Evolutionary conservation across 2,329 filamentous ascomycete species (phyloP).

Genomic region (Mycosphaerella sp.): DNA sequence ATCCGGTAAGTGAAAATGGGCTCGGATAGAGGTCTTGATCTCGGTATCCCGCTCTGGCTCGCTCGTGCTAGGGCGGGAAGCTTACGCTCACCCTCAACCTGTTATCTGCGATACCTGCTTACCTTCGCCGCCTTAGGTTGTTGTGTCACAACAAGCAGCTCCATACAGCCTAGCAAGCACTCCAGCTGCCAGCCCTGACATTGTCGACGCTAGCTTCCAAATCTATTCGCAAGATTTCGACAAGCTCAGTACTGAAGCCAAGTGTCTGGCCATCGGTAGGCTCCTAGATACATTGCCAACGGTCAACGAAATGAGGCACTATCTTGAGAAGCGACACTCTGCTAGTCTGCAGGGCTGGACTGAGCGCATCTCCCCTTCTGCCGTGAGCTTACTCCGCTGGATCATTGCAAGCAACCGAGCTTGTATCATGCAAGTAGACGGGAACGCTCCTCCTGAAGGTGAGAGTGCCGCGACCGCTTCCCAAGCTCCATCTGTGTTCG

Average conservation of each 20-base stretch:
- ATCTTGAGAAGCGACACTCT: slow-evolving; percentile 32
- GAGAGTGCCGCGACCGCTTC: slow-evolving; percentile 3
- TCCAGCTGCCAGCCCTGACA: slow-evolving; percentile 21
- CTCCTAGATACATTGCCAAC: slow-evolving; percentile 56
- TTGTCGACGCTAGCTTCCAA: slow-evolving; percentile 33
- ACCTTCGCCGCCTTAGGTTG: not conserved
- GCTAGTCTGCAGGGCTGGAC: slow-evolving; percentile 48
- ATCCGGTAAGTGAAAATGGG: slow-evolving; percentile 12
- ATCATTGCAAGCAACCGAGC: slow-evolving; percentile 85
- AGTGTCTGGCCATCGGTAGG: slow-evolving; percentile 46
- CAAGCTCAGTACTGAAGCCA: slow-evolving; percentile 41
- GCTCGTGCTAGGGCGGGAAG: too few species aligned
- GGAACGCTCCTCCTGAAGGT: slow-evolving; percentile 8
- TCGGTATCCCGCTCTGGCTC: too few species aligned
- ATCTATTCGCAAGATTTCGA: slow-evolving; percentile 55
- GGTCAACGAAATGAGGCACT: slow-evolving; percentile 52
- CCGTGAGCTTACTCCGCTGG: slow-evolving; percentile 69
- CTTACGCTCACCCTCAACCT: too few species aligned
- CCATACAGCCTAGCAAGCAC: slow-evolving; percentile 9
- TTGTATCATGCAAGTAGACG: slow-evolving; percentile 70
- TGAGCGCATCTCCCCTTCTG: slow-evolving; percentile 56
- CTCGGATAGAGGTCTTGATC: too few species aligned
- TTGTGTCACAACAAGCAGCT: slow-evolving; percentile 2
- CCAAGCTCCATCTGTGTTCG: slow-evolving; percentile 12
- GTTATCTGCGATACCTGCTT: too few species aligned